A percentile compares a stretch with the other conserved stretches of the same genome.
phyloP scores from a whole-genome alignment of 208 protist species.

The Naegleria lovaniensis region DNA sequence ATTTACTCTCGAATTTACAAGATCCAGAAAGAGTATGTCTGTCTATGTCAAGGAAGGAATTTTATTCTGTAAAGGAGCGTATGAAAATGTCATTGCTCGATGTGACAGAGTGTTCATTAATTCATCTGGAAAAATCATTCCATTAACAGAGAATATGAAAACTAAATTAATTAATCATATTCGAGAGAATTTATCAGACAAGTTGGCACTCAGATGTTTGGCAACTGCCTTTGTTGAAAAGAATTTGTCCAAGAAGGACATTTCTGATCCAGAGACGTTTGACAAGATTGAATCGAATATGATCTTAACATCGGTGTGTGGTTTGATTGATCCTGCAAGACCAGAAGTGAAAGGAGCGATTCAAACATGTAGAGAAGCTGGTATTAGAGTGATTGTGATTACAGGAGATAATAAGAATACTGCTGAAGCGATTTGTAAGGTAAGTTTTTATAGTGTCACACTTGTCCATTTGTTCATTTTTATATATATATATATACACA shows the following conservation, averaged over 20 bases:
- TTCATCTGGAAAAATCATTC: constrained; percentile 49
- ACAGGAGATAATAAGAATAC: constrained; percentile 80
- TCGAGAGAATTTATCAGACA: constrained; percentile 31
- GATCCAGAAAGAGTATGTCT: constrained; percentile 88
- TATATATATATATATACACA: not conserved
- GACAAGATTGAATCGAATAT: not conserved
- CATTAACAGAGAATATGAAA: constrained; percentile 42
- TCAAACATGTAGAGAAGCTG: constrained; percentile 54
- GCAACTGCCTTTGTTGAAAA: constrained; percentile 33
- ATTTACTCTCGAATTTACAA: constrained; percentile 83
- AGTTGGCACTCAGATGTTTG: not conserved
- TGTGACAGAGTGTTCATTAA: constrained; percentile 58
- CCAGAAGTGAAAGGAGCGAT: constrained; percentile 58
- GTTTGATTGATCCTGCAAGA: constrained; percentile 75
- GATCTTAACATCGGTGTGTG: constrained; percentile 57
- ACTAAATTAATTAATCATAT: constrained; percentile 48
- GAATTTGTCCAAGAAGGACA: constrained; percentile 32
- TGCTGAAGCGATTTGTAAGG: constrained; percentile 65
- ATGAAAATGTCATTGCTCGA: constrained; percentile 78
- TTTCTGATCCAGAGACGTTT: not conserved
- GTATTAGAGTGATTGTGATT: constrained; percentile 81
- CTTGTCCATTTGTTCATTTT: constrained; percentile 50
- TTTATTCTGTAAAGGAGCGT: constrained; percentile 87
- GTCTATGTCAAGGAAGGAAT: constrained; percentile 54
- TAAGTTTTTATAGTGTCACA: constrained; percentile 31